A percentile compares a stretch with the other conserved stretches of the same genome.
phyloP scores from a whole-genome alignment of 768 basidiomycete species.

The Mycena olivaceomarginata region DNA sequence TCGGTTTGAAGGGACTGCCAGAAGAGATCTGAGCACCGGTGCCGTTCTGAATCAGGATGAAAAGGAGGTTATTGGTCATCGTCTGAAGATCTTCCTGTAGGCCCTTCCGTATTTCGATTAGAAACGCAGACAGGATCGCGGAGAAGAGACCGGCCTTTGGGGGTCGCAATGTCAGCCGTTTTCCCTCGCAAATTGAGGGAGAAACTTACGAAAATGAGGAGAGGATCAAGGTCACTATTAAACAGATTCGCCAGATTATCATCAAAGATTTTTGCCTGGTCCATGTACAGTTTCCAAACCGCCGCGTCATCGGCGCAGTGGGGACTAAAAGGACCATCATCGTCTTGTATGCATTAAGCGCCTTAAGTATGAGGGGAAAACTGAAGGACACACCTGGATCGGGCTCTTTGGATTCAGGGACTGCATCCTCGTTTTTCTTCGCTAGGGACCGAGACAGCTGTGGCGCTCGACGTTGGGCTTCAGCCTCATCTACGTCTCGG shows the following conservation, averaged over 20 bases:
- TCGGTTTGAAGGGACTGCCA: neutral
- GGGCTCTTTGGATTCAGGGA: too few species aligned
- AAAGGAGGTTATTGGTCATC: slow-evolving; percentile 14
- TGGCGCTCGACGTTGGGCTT: too few species aligned
- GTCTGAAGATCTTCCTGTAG: slow-evolving; percentile 17
- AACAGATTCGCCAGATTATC: neutral
- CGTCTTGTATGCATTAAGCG: neutral
- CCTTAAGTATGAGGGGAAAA: too few species aligned
- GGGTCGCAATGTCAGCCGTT: neutral
- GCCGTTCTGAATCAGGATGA: neutral
- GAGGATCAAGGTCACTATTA: neutral
- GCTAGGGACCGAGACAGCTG: too few species aligned
- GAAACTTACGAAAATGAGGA: slow-evolving; percentile 4
- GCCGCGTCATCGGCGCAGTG: neutral
- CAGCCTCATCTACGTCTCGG: slow-evolving; percentile 4
- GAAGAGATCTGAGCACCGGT: neutral
- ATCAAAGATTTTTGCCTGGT: neutral
- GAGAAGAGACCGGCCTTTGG: slow-evolving; percentile 11
- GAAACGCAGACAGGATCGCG: slow-evolving; percentile 6
- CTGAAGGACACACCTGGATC: too few species aligned
- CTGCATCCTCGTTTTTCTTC: too few species aligned
- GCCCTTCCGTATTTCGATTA: slow-evolving; percentile 12
- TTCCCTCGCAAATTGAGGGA: neutral
- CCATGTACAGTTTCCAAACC: neutral
- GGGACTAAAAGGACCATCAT: neutral